Evolutionary conservation across 2,329 filamentous ascomycete genomes (phyloP), one percentile per base, ranked within the genome.

Genomic region (Penicillium sp.): DNA sequence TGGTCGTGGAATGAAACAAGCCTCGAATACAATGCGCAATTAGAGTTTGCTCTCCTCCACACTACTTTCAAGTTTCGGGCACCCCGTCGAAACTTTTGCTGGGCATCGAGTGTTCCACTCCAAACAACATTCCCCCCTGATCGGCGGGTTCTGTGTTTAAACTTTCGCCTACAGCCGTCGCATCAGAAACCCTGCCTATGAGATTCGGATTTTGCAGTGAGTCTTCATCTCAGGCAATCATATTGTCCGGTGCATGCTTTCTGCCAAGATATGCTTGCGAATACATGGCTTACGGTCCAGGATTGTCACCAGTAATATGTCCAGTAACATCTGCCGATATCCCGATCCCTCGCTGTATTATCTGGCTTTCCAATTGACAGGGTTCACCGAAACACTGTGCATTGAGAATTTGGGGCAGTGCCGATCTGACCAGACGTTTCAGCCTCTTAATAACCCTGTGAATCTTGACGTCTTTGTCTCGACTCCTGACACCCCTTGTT

Each of bases 1-100:
- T 76, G 49, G 61, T 76, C 37, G 66, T 76, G 57, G 67, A 74
- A 53, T 73, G 63, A 67, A 52, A 52, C 31, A 38, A 42, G 39
- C 41, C 38, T 20, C 37, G 45, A 41, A 28, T 5, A 6, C 51
- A 53, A 47, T 11, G 15, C 4, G 25, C 52, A 22, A 50, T 31
- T 34, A 43, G 31, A 57, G 45, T 45, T 45, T 57, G 15, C 48
- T 20, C 41, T 20, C 41, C 38, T 59, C 50, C 50, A 57, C 50
- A 17, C 25, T 20, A 38, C 25, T 20, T 38, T 20, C 20, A 20
- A 20, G 20, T 20, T 20, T 17, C n/a, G 39, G 17, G 12, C 39
- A 28, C 34, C 41, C 34, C 41, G 28, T 28, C 39, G 41, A 38
- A 53, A 35, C 28, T 10, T 20, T 34, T 34, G 51, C 22, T 17